Percentiles rank a stretch among this genome's conserved stretches.
Conservation (phyloP, 352 stramenopile genomes). For the Phytophthora fragariaefolia region DNA sequence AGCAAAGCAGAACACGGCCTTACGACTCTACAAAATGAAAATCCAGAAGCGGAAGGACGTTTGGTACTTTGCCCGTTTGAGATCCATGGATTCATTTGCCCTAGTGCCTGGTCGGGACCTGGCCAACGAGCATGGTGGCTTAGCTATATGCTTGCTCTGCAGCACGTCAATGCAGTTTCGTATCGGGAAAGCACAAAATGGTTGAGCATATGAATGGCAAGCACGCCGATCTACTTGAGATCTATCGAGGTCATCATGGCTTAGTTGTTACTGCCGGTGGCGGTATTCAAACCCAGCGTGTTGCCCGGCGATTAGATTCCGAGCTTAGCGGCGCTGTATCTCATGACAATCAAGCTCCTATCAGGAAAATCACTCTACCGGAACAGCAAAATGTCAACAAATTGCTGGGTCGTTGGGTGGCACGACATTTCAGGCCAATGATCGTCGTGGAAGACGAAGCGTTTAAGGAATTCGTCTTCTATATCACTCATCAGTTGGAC, state of each 20-base stretch:
- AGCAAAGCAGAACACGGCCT: not conserved
- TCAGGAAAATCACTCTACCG: slow-evolving; percentile 1
- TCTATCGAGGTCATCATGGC: not conserved
- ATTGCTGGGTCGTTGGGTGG: slow-evolving; percentile 11
- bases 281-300: not conserved
- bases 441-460: slow-evolving; percentile 17
- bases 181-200: slow-evolving; percentile 13
- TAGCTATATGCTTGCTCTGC: slow-evolving; percentile 5
- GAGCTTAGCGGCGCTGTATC: not conserved
- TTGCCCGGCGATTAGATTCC: not conserved
- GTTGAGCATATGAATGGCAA: slow-evolving; percentile 1
- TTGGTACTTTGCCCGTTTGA: slow-evolving; percentile 9
- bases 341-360: not conserved
- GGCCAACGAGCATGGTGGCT: slow-evolving; percentile 4
- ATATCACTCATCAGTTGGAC: slow-evolving; percentile 12
- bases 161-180: slow-evolving; percentile 5
- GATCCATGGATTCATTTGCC: not conserved
- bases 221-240: not conserved
- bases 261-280: not conserved
- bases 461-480: slow-evolving; percentile 16
- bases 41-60: slow-evolving; percentile 8
- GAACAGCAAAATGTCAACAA: slow-evolving; percentile 5
- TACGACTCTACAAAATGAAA: slow-evolving; percentile 4
- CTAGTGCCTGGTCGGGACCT: not conserved
- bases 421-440: slow-evolving; percentile 16